Percentiles rank a stretch among this genome's conserved stretches.
Evolutionary conservation across 2,329 filamentous ascomycete species (phyloP).

Genomic region (Ceratocystis destructans): DNA sequence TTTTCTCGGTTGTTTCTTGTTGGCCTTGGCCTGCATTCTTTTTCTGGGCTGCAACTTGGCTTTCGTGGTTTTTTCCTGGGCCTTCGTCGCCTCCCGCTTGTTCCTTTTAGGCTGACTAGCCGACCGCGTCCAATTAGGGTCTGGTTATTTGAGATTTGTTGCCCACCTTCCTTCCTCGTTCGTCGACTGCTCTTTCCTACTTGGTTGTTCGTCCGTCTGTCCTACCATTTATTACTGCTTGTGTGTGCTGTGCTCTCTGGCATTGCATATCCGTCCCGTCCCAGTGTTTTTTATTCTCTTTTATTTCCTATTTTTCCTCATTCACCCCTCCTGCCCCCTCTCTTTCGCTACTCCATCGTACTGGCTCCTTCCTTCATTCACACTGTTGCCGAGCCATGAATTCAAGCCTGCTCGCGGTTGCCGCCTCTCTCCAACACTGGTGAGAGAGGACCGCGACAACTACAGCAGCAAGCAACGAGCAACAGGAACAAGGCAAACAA

Average conservation of each 20-base stretch:
- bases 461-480: background rate
- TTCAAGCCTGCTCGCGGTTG: conserved; percentile 6
- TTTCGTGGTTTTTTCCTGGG: background rate
- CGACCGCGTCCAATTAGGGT: background rate
- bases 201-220: background rate
- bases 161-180: background rate
- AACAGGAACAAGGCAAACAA: background rate
- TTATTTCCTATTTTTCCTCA: background rate
- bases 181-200: background rate
- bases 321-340: background rate
- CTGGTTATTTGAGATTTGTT: background rate
- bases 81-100: background rate
- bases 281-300: background rate
- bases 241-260: background rate
- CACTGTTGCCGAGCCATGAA: conserved; percentile 14
- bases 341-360: background rate
- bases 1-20: background rate
- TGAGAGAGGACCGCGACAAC: conserved; percentile 13
- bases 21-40: background rate
- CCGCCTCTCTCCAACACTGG: conserved; percentile 15
- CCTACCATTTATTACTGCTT: background rate
- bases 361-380: background rate
- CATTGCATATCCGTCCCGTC: background rate
- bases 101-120: background rate
- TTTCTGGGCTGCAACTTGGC: background rate